Percentiles rank a stretch among this genome's conserved stretches.
Conservation (phyloP, 345 rosid species). For the Crucihimalaya himalaica region DNA sequence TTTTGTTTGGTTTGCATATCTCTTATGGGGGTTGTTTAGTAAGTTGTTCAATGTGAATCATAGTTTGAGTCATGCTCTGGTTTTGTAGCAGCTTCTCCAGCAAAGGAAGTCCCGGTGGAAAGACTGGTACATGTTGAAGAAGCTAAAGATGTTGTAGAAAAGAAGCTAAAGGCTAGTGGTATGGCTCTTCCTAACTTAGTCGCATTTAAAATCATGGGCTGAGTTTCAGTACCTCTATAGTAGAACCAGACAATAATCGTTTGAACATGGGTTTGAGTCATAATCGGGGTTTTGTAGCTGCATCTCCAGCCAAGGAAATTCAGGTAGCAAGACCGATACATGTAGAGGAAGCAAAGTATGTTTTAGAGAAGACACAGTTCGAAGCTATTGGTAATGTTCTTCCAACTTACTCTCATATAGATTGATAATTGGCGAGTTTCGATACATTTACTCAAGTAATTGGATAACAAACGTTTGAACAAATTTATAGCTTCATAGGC, state of each 20-base stretch:
- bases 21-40: background rate
- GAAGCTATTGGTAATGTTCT: conserved; percentile 59
- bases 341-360: conserved; percentile 49
- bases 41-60: conserved; percentile 6
- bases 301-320: conserved; percentile 20
- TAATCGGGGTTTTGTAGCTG: conserved; percentile 37
- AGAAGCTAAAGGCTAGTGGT: conserved; percentile 56
- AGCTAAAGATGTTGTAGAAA: conserved; percentile 33
- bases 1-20: conserved; percentile 13
- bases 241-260: background rate
- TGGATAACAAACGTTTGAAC: background rate
- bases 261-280: conserved; percentile 19
- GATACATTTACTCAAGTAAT: background rate
- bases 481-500: background rate
- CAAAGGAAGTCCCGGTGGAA: conserved; percentile 34
- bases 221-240: conserved; percentile 2
- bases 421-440: background rate
- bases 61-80: conserved; percentile 27
- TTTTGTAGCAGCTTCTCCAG: conserved; percentile 18
- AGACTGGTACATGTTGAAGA: conserved; percentile 49
- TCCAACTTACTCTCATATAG: background rate
- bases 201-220: background rate
- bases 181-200: background rate
- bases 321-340: conserved; percentile 46
- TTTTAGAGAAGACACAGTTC: conserved; percentile 51